Evolutionary conservation across 202 grass and related monocot species (phyloP), one percentile per base, ranked within the genome.

Genomic region (Schoenoplectus tabernaemontani): DNA sequence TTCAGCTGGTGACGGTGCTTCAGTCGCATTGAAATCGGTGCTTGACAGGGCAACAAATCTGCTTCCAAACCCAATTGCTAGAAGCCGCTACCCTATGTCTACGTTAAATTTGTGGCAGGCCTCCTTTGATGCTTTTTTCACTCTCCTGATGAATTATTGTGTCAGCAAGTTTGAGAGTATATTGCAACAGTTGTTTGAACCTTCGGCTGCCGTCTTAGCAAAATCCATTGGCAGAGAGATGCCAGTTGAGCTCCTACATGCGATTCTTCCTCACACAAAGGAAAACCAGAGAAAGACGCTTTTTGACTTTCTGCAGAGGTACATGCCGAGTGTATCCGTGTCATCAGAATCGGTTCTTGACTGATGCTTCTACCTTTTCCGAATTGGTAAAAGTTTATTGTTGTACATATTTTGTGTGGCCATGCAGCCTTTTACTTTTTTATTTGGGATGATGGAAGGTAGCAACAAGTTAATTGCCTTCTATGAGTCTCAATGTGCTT

Each of bases 111-210:
- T 97, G 33, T 97, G 94, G 94, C 89, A 93, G 83, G 91, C 94
- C 61, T 97, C 94, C 10, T 93, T 97, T 78, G 91, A 97, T 64
- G 82, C 91, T 34, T 93, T 97, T 83, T 97, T 93, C 83, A 84
- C 82, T 28, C 91, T 97, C 63, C 84, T 97, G 34, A 93, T 89
- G 2, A 92, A 93, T 70, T 97, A 97, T 77, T 93, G 94, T 39
- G 70, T 92, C 51, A 86, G 86, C 81, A 97, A 97, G 66, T 92
- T 91, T 26, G 89, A 91, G 78, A 93, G 89, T 16, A 87, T 97
- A 64, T 11, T 89, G 78, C 91, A 92, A 73, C 91, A 85, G 87
- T 82, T 89, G 17, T 6, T 76, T 51, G 83, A 90, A 76, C 87
- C 86, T 57, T 76, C 81, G 76, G 80, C 83, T 1, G 50, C 84